Evolutionary conservation across 2,329 filamentous ascomycete species (phyloP), one percentile per base, ranked within the genome.

Genomic region (Verticillium longisporum): DNA sequence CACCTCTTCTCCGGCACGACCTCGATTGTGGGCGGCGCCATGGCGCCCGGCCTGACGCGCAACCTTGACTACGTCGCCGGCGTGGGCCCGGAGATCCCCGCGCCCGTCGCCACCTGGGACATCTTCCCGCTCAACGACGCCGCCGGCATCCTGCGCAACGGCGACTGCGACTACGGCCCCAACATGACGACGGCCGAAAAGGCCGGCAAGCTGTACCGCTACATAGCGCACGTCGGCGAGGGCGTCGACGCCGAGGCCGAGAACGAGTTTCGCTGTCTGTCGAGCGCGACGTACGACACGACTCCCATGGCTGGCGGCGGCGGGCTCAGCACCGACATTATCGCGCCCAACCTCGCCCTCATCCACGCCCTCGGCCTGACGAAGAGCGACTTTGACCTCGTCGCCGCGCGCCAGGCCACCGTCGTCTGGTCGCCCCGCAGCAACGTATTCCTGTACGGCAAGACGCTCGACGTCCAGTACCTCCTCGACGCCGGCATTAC

Each of bases 1-100:
- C 70, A 71, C 50, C 7, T 71, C 15, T 68, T 71, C 57, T 70
- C 69, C n/a, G 70, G 69, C 26, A 70, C 69, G 2, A 72, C 70
- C 3, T 68, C 69, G 18, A 64, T 72, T 32, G 61, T 70, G 13
- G 70, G 70, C 13, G 68, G 66, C 6, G 61, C 56, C 45, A 70
- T 70, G 69, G 66, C 62, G 0, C 65, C 68, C 0, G 69, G 70
- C 3, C 64, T 72, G 6, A 64, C 66, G 1, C 66, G 69, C 6
- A 72, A 72, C 59, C 67, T 72, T 9, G 70, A 72, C 55, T 70
- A 66, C 56, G 56, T 60, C 2, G 62, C 62, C 9, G 69, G 69
- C 0, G 54, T 72, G 13, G 68, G 63, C n/a, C 63, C 64, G 15
- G 68, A 65, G 2, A 64, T 69, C 1, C 10, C 21, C 3, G 60